A percentile compares a stretch with the other conserved stretches of the same genome.
phyloP scores from a whole-genome alignment of 345 rosid genomes.

The Durio zibethinus region DNA sequence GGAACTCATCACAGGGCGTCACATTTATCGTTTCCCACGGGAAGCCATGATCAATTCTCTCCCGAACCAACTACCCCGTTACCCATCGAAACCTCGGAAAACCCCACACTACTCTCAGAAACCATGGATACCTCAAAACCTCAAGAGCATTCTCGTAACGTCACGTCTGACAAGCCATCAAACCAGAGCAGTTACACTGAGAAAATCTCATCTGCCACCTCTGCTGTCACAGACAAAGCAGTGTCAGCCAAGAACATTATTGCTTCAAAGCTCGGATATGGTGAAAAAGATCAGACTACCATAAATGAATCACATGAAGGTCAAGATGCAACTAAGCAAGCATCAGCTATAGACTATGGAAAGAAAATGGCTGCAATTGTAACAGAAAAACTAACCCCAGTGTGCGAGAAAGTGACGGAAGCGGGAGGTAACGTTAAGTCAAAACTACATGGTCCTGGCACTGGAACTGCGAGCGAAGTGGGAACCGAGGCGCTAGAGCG shows the following conservation, averaged over 20 bases:
- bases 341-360: constrained; percentile 33
- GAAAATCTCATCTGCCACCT: constrained; percentile 41
- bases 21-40: constrained; percentile 24
- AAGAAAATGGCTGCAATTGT: constrained; percentile 45
- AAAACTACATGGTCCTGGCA: constrained; percentile 29
- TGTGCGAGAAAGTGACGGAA: constrained; percentile 40
- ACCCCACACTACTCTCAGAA: background rate
- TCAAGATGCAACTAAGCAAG: background rate
- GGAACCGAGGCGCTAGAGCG: constrained; percentile 14
- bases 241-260: constrained; percentile 43
- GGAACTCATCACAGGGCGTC: constrained; percentile 4
- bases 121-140: background rate
- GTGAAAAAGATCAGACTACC: constrained; percentile 9
- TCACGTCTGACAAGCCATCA: background rate
- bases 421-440: constrained; percentile 36
- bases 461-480: constrained; percentile 6
- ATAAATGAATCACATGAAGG: constrained; percentile 10
- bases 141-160: background rate
- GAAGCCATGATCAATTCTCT: constrained; percentile 62
- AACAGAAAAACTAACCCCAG: constrained; percentile 47
- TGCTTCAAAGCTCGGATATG: constrained; percentile 60
- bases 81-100: background rate
- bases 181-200: constrained; percentile 36
- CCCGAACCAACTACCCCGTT: constrained; percentile 31
- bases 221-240: constrained; percentile 45